Evolutionary conservation across 78 protist genomes (phyloP).

Genomic region (Dictyostelium discoideum): DNA sequence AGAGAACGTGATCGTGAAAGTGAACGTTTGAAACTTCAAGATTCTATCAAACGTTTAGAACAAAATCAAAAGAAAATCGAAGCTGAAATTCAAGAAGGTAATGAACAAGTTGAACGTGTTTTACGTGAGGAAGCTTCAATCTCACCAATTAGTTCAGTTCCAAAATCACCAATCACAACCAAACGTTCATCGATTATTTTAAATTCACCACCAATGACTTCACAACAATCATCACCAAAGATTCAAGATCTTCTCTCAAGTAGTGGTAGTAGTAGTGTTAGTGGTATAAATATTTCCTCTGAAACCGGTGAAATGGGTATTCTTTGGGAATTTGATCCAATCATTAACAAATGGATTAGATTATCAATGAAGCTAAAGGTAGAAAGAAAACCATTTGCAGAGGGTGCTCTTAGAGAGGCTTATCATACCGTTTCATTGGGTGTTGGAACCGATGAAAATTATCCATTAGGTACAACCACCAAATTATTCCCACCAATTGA

Average conservation of each 20-base stretch:
- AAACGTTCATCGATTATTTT: slow-evolving; percentile 3
- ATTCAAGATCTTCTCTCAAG: not conserved
- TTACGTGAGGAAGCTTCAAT: slow-evolving; percentile 38
- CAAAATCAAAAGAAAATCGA: slow-evolving; percentile 67
- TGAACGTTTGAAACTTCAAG: slow-evolving; percentile 39
- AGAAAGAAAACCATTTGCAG: slow-evolving; percentile 77
- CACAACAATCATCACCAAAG: slow-evolving; percentile 26
- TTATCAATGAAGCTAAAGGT: slow-evolving; percentile 53
- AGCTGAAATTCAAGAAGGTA: slow-evolving; percentile 80
- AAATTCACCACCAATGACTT: slow-evolving; percentile 19
- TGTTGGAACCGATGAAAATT: not conserved
- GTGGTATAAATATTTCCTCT: not conserved
- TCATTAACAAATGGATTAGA: slow-evolving; percentile 66
- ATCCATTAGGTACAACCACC: slow-evolving; percentile 2
- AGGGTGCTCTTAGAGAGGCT: slow-evolving; percentile 78
- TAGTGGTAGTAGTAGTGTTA: not conserved
- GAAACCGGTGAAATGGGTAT: slow-evolving; percentile 69
- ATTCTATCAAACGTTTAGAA: slow-evolving; percentile 25
- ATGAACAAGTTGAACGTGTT: slow-evolving; percentile 78
- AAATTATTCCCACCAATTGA: slow-evolving; percentile 57
- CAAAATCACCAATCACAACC: slow-evolving; percentile 45
- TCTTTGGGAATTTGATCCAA: slow-evolving; percentile 74
- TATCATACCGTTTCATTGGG: slow-evolving; percentile 75
- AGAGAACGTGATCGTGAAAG: slow-evolving; percentile 48
- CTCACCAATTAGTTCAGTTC: slow-evolving; percentile 10